Conservation (phyloP, 495 filamentous ascomycete species). For the Aspergillus steynii region DNA sequence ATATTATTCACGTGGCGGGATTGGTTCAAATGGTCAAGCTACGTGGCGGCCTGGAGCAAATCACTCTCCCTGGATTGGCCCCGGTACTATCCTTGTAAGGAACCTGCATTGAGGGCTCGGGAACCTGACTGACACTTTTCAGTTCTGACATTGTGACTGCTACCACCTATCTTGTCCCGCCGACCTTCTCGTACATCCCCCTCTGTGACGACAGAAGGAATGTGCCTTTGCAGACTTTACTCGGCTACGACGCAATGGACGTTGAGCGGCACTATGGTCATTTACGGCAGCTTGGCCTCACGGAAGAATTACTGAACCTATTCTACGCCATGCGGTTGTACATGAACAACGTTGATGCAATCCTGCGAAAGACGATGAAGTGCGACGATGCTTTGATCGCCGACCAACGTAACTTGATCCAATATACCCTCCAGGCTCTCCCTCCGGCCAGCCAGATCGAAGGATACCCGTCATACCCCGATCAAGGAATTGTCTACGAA, state of each 20-base stretch:
- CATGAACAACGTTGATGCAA: slow-evolving; percentile 26
- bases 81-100: slow-evolving; percentile 40
- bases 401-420: slow-evolving; percentile 41
- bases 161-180: slow-evolving; percentile 26
- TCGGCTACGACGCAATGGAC: slow-evolving; percentile 26
- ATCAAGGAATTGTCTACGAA: slow-evolving; percentile 34
- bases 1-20: slow-evolving; percentile 39
- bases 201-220: slow-evolving; percentile 24
- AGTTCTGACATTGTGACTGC: slow-evolving; percentile 42
- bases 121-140: slow-evolving; percentile 11
- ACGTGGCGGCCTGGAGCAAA: slow-evolving; percentile 36
- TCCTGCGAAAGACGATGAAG: slow-evolving; percentile 3
- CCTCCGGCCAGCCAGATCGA: slow-evolving; percentile 25
- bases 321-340: slow-evolving; percentile 34
- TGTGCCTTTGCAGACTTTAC: slow-evolving; percentile 26
- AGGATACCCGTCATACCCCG: slow-evolving; percentile 15
- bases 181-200: slow-evolving; percentile 38
- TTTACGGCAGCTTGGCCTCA: slow-evolving; percentile 32
- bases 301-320: slow-evolving; percentile 30
- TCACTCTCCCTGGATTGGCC: slow-evolving; percentile 32
- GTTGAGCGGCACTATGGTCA: slow-evolving; percentile 29
- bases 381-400: slow-evolving; percentile 29
- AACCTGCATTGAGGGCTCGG: not conserved
- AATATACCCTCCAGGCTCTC: slow-evolving; percentile 33
- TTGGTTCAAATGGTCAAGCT: slow-evolving; percentile 37